These are phyloP conservation scores for Aspergillus panamensis DNA, from an alignment of 495 filamentous ascomycete genomes.

Conservation along the genomic window DNA sequence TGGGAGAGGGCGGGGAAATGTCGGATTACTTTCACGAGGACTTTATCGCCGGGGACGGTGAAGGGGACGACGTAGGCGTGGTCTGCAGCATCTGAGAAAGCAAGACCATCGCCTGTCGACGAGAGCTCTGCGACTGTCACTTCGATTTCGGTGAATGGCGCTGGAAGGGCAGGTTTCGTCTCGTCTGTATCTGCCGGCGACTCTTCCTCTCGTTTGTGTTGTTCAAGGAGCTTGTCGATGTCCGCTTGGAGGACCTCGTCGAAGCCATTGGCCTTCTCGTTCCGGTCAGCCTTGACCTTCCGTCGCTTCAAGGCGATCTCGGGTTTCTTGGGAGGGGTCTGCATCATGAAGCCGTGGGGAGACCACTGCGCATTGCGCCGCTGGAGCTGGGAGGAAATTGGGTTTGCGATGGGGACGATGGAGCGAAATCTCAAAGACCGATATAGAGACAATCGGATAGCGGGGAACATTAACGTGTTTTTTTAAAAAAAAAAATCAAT, in stretches of 20 bases:
- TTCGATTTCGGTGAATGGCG: slow-evolving; percentile 70
- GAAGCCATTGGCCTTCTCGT: slow-evolving; percentile 37
- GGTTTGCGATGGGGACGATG: slow-evolving; percentile 1
- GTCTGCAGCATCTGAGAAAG: slow-evolving; percentile 56
- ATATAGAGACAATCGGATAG: slow-evolving; percentile 9
- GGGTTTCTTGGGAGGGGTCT: slow-evolving; percentile 26
- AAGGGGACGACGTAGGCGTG: slow-evolving; percentile 91
- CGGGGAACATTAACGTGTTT: slow-evolving; percentile 17
- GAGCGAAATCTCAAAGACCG: slow-evolving; percentile 11
- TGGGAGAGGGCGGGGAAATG: slow-evolving; percentile 60
- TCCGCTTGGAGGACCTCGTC: slow-evolving; percentile 77
- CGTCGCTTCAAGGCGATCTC: slow-evolving; percentile 43
- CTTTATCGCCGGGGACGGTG: slow-evolving; percentile 76
- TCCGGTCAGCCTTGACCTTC: slow-evolving; percentile 46
- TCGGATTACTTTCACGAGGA: slow-evolving; percentile 72
- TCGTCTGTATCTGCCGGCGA: slow-evolving; percentile 18
- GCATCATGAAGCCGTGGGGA: slow-evolving; percentile 28
- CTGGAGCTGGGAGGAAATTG: slow-evolving; percentile 10
- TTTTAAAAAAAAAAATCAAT: slow-evolving; percentile 6
- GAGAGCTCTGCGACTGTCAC: slow-evolving; percentile 72
- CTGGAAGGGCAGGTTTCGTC: slow-evolving; percentile 49
- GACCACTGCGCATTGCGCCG: slow-evolving; percentile 20
- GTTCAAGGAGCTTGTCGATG: slow-evolving; percentile 56
- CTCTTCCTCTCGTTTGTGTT: slow-evolving; percentile 39
- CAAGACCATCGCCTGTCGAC: slow-evolving; percentile 88